phyloP scores from a whole-genome alignment of 192 early-diverging fungal species.

The Phycomyces nitens region DNA sequence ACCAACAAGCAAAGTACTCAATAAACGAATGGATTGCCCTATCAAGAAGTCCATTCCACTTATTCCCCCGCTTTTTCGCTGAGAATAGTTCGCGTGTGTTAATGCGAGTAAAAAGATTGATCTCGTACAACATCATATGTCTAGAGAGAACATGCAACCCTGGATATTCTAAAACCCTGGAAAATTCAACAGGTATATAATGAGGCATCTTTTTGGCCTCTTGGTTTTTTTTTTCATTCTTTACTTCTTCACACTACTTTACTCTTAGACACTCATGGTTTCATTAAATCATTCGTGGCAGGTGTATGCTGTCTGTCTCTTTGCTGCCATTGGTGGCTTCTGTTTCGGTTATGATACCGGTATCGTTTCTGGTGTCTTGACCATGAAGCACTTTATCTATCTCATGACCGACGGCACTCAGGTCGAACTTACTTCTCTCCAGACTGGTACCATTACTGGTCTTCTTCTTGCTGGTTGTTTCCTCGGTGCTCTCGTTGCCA shows the following conservation, averaged over 20 bases:
- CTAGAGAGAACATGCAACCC: too few species aligned
- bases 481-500: conserved; percentile 65
- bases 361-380: conserved; percentile 61
- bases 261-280: neutral
- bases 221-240: neutral
- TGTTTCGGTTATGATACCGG: conserved; percentile 73
- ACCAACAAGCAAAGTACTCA: too few species aligned
- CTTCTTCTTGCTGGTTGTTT: conserved; percentile 70
- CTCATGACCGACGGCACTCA: conserved; percentile 21
- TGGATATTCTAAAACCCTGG: too few species aligned
- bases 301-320: conserved; percentile 24
- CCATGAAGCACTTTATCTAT: conserved; percentile 48
- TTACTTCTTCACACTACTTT: neutral
- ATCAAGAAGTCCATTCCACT: too few species aligned
- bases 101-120: too few species aligned
- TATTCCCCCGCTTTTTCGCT: too few species aligned
- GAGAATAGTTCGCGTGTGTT: too few species aligned
- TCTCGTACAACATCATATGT: too few species aligned
- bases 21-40: too few species aligned
- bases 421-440: conserved; percentile 6
- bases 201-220: neutral
- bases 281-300: neutral
- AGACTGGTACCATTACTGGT: conserved; percentile 47
- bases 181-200: neutral
- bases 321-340: conserved; percentile 59